These are phyloP conservation scores for Annulohypoxylon moriforme DNA, from an alignment of 495 filamentous ascomycete genomes.

Conservation along the genomic window DNA sequence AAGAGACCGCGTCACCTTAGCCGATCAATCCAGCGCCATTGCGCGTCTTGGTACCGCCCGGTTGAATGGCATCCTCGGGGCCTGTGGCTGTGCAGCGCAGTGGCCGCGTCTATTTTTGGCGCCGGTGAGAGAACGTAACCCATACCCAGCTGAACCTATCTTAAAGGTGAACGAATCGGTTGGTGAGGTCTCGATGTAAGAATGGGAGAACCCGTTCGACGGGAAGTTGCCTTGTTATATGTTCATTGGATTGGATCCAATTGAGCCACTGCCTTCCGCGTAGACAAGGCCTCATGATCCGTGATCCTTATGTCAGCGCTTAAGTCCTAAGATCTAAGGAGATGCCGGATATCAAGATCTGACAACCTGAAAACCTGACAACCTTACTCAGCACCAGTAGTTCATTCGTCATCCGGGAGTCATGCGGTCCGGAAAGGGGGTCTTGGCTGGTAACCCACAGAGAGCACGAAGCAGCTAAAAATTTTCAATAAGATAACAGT, in stretches of 20 bases:
- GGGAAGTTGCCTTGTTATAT: neutral
- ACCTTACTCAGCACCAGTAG: neutral
- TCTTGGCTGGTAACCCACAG: neutral
- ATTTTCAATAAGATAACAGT: neutral
- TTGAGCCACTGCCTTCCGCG: neutral
- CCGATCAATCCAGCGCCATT: neutral
- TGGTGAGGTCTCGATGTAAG: neutral
- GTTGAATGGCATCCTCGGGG: neutral
- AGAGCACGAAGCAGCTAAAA: neutral
- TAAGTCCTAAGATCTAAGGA: neutral
- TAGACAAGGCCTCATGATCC: neutral
- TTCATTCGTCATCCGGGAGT: neutral
- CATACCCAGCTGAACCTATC: neutral
- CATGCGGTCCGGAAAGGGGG: neutral
- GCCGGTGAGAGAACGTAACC: neutral
- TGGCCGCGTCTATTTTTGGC: constrained; percentile 4
- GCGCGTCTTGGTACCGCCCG: neutral
- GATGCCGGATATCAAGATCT: neutral
- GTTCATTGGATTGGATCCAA: neutral
- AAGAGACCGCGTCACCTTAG: neutral
- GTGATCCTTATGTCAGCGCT: neutral
- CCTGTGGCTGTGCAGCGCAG: constrained; percentile 13
- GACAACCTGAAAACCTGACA: too few species aligned
- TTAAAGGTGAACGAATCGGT: neutral
- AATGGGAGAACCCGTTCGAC: neutral